Conservation (phyloP, 192 early-diverging fungal genomes). For the Mortierella antarctica region DNA sequence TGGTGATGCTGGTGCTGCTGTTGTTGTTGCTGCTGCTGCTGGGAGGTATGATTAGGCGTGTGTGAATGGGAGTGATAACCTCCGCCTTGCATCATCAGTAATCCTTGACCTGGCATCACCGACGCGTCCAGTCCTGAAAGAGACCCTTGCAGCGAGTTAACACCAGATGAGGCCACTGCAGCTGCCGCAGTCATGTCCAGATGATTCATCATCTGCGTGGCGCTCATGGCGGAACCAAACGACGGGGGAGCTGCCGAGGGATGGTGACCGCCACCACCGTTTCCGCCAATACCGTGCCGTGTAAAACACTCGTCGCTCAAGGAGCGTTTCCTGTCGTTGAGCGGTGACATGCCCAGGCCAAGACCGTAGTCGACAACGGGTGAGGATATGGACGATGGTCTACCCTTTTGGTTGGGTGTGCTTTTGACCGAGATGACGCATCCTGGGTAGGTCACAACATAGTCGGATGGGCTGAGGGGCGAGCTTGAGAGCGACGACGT, state of each 20-base stretch:
- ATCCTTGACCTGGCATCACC: slow-evolving; percentile 2
- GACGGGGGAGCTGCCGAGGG: slow-evolving; percentile 13
- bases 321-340: slow-evolving; percentile 47
- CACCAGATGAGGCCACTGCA: neutral
- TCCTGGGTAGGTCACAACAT: slow-evolving; percentile 47
- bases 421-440: slow-evolving; percentile 53
- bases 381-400: slow-evolving; percentile 36
- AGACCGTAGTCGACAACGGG: slow-evolving; percentile 41
- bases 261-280: neutral
- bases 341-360: slow-evolving; percentile 37
- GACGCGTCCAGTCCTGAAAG: slow-evolving; percentile 36
- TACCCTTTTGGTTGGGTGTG: slow-evolving; percentile 50
- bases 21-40: slow-evolving; percentile 6
- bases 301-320: slow-evolving; percentile 52
- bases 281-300: slow-evolving; percentile 32
- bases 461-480: slow-evolving; percentile 27
- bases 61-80: slow-evolving; percentile 11
- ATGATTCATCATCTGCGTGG: slow-evolving; percentile 49
- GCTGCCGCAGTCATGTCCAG: slow-evolving; percentile 32
- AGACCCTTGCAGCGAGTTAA: slow-evolving; percentile 12
- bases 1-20: slow-evolving; percentile 3
- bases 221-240: slow-evolving; percentile 42
- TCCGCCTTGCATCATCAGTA: slow-evolving; percentile 30
- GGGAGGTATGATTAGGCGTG: neutral
- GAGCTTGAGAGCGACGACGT: slow-evolving; percentile 30